These are phyloP conservation scores for Comarum palustre DNA, from an alignment of 306 rosid genomes.

Conservation along the genomic window DNA sequence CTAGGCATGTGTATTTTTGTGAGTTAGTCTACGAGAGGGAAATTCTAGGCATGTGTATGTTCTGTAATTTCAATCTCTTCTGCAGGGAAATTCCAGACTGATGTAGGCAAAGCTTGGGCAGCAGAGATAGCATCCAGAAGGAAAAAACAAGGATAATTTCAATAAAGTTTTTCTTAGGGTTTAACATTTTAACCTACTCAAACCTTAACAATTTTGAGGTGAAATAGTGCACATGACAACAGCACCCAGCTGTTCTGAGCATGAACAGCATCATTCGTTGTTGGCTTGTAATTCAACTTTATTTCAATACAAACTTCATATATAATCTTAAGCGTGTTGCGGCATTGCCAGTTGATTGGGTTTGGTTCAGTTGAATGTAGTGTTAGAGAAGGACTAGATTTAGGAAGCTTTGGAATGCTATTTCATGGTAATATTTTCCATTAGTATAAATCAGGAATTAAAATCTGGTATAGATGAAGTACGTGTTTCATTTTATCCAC, in stretches of 20 bases:
- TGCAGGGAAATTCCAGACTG: constrained; percentile 88
- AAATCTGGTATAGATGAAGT: background rate
- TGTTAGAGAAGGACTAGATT: background rate
- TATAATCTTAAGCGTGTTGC: background rate
- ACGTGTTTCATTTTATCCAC: background rate
- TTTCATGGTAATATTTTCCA: background rate
- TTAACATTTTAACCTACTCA: background rate
- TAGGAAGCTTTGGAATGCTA: background rate
- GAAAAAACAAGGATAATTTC: constrained; percentile 40
- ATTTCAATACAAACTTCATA: background rate
- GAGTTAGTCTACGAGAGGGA: background rate
- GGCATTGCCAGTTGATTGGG: background rate
- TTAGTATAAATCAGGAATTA: background rate
- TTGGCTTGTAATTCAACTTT: background rate
- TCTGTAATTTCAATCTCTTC: background rate
- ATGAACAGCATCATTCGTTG: background rate
- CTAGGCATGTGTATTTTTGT: background rate
- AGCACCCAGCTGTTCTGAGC: background rate
- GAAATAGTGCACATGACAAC: background rate
- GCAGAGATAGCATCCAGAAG: constrained; percentile 72
- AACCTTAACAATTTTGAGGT: background rate
- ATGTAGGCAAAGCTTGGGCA: constrained; percentile 88
- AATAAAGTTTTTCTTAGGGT: background rate
- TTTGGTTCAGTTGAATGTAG: background rate
- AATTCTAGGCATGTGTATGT: background rate